Evolutionary conservation across 2,329 filamentous ascomycete species (phyloP).

Genomic region (Madurella fahalii): DNA sequence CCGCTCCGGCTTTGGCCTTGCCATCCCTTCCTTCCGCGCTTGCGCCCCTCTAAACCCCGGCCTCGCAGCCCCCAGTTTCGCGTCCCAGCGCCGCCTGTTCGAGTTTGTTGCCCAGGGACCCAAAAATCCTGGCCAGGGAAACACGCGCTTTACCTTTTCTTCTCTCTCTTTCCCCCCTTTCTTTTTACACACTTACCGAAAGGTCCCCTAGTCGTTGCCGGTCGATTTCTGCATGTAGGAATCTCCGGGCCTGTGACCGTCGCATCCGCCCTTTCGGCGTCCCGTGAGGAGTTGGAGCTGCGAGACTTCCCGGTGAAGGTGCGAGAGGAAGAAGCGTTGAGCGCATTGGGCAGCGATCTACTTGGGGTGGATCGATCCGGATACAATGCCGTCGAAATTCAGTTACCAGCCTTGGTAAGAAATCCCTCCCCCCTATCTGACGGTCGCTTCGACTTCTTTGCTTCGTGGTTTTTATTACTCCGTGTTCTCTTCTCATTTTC

Average conservation of each 20-base stretch:
- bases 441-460: not conserved
- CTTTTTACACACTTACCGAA: constrained; percentile 1
- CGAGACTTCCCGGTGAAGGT: constrained; percentile 9
- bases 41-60: constrained; percentile 13
- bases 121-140: constrained; percentile 12
- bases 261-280: constrained; percentile 25
- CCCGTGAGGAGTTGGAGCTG: constrained; percentile 23
- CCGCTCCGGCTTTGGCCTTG: constrained; percentile 17
- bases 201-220: constrained; percentile 14
- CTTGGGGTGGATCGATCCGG: constrained; percentile 7
- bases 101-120: constrained; percentile 8
- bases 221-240: constrained; percentile 24
- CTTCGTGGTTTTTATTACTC: not conserved
- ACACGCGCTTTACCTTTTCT: constrained; percentile 1
- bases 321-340: constrained; percentile 1
- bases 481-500: constrained; percentile 10
- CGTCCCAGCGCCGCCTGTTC: constrained; percentile 2
- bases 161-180: not conserved
- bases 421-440: not conserved
- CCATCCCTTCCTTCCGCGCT: constrained; percentile 15
- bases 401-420: constrained; percentile 27
- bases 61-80: constrained; percentile 19
- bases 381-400: constrained; percentile 26
- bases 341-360: constrained; percentile 10
- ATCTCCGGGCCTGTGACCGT: constrained; percentile 16